A percentile compares a stretch with the other conserved stretches of the same genome.
Conservation (phyloP, 2,329 filamentous ascomycete species). For the Davidsoniella australis region DNA sequence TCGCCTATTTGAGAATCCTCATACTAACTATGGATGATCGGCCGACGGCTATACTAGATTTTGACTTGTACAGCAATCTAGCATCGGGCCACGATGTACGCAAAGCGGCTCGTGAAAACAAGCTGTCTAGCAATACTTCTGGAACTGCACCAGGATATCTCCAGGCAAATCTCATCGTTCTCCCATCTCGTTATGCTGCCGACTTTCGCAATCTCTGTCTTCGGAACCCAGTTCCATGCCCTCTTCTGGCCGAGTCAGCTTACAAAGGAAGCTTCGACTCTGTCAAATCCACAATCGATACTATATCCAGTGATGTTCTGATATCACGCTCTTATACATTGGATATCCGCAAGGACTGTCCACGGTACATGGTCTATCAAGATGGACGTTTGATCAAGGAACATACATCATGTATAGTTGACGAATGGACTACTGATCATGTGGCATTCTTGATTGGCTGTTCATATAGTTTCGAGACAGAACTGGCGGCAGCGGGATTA, state of each 20-base stretch:
- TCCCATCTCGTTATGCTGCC: constrained; percentile 36
- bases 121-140: constrained; percentile 28
- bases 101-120: constrained; percentile 25
- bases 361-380: constrained; percentile 41
- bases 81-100: constrained; percentile 18
- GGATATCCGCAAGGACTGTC: constrained; percentile 41
- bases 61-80: too few species aligned
- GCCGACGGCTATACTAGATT: too few species aligned
- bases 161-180: constrained; percentile 45
- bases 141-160: constrained; percentile 37
- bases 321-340: constrained; percentile 23
- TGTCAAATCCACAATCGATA: constrained; percentile 20
- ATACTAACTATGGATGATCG: too few species aligned
- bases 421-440: constrained; percentile 39
- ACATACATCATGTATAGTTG: constrained; percentile 26
- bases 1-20: too few species aligned
- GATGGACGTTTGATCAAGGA: constrained; percentile 25
- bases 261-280: constrained; percentile 24
- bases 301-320: constrained; percentile 12
- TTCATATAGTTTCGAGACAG: constrained; percentile 45
- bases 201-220: constrained; percentile 42
- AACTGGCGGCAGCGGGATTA: constrained; percentile 32
- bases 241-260: constrained; percentile 33
- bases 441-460: constrained; percentile 48
- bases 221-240: constrained; percentile 46